Percentiles rank a stretch among this genome's conserved stretches.
Conservation (phyloP, 1,139 yeast species). For the Saccharomyces pastorianus region DNA sequence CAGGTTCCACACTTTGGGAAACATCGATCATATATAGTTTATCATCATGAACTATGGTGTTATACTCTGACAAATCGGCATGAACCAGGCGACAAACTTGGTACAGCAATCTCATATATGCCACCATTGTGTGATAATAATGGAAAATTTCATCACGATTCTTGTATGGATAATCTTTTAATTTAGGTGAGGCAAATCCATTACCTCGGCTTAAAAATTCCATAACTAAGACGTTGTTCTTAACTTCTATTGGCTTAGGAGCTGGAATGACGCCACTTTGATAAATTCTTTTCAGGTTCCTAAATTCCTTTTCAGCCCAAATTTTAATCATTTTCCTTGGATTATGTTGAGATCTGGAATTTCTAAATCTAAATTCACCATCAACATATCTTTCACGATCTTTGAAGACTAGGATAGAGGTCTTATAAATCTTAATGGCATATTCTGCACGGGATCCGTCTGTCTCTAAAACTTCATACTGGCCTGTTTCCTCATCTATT, state of each 20-base stretch:
- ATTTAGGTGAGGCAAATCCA: constrained; percentile 63
- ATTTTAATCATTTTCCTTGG: constrained; percentile 95
- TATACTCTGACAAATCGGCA: constrained; percentile 95
- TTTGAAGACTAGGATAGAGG: constrained; percentile 89
- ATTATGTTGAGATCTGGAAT: constrained; percentile 75
- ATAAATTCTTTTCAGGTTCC: constrained; percentile 79
- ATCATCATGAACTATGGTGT: constrained; percentile 76
- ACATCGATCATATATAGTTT: constrained; percentile 88
- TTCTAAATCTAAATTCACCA: constrained; percentile 90
- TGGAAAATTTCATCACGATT: constrained; percentile 56
- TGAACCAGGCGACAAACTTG: constrained; percentile 87
- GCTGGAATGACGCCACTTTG: constrained; percentile 69
- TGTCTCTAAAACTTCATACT: constrained; percentile 1
- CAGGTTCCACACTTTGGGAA: constrained; percentile 95
- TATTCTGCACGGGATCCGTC: constrained; percentile 40
- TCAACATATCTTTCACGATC: constrained; percentile 94
- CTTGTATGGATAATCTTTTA: constrained; percentile 68
- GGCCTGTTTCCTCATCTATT: constrained; percentile 1
- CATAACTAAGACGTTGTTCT: constrained; percentile 91
- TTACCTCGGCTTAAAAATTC: constrained; percentile 74
- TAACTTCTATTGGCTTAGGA: constrained; percentile 83
- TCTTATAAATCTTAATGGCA: constrained; percentile 92
- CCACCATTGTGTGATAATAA: constrained; percentile 70
- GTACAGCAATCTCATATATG: constrained; percentile 79
- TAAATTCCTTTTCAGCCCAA: constrained; percentile 97